Evolutionary conservation across 495 filamentous ascomycete species (phyloP), one percentile per base, ranked within the genome.

Genomic region (Pseudevernia furfuracea): DNA sequence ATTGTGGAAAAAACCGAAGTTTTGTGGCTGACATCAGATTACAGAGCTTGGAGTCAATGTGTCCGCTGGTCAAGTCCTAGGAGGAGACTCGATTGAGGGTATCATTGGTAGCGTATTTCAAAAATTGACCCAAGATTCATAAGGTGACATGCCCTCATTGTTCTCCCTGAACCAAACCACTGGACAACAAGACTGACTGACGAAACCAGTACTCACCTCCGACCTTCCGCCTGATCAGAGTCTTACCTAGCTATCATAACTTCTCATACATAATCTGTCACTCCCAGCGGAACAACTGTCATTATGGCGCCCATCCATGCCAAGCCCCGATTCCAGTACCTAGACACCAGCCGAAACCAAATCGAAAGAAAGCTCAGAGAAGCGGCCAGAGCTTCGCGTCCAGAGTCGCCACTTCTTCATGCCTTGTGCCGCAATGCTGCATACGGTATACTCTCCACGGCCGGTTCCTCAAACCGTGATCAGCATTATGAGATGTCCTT

Each of bases 21-120:
- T 30, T 28, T n/a, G 34, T 46, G 8, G 19, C 39, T 46, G 7
- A 44, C 41, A 48, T 19, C 11, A 60, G 12, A 28, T 15, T 23
- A n/a, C 41, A 62, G 60, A 62, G 34, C 36, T 62, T 49, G 44
- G 19, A 62, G 21, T 62, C 19, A 46, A 62, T 32, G 46, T 62
- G 6, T 37, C 60, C 17, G 44, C 38, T 49, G 12, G 25, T 10
- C 14, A 62, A 11, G 36, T 62, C 25, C 46, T 62, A 5, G 46
- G 46, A 25, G 41, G 60, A 37, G 44, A 17, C 23, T 62, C 60
- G 34, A 62, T 62, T 15, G 56, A 53, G 23, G 8, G 19, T 1
- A 53, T 53, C 12, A 14, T 53, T 12, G 49, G 10, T 32, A 19
- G 49, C 4, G 49, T 32, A 9, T 30, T 15, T 28, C 49, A 6